These are phyloP conservation scores for Candida sp. DNA, from an alignment of 1,139 yeast species.

Conservation along the genomic window DNA sequence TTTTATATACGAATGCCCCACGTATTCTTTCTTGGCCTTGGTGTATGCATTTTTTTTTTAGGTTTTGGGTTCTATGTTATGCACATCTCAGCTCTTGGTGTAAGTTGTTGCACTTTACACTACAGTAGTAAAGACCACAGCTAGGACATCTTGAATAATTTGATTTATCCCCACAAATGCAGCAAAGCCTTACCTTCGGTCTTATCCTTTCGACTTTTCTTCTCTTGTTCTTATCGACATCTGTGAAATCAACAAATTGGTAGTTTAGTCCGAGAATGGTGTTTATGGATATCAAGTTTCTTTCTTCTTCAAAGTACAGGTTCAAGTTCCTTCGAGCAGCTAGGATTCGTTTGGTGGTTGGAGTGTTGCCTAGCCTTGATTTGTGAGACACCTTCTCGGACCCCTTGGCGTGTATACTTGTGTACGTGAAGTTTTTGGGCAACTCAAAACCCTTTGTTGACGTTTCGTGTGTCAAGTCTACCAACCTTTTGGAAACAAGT, in stretches of 20 bases:
- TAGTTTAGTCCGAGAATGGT: constrained; percentile 44
- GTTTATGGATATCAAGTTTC: constrained; percentile 47
- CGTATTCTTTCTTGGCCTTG: not conserved
- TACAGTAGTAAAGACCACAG: constrained; percentile 48
- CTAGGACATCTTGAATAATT: constrained; percentile 42
- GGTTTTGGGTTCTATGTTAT: constrained; percentile 15
- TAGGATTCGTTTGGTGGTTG: constrained; percentile 47
- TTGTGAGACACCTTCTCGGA: constrained; percentile 24
- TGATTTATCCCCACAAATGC: constrained; percentile 46
- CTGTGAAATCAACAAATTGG: constrained; percentile 43
- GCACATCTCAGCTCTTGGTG: constrained; percentile 50
- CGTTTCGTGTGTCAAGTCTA: constrained; percentile 40
- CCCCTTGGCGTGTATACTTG: constrained; percentile 29
- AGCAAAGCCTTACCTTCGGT: constrained; percentile 44
- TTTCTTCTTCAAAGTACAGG: constrained; percentile 52
- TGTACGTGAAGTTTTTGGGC: constrained; percentile 46
- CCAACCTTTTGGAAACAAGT: constrained; percentile 39
- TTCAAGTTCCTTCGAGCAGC: constrained; percentile 51
- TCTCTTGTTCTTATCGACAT: constrained; percentile 17
- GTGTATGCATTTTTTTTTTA: not conserved
- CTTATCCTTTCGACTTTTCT: constrained; percentile 24
- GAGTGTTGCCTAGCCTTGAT: constrained; percentile 47
- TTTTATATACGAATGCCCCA: not conserved
- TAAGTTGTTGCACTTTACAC: constrained; percentile 43
- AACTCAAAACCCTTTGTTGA: constrained; percentile 38